phyloP scores from a whole-genome alignment of 2,329 filamentous ascomycete species.

The Endoconidiophora laricicola region DNA sequence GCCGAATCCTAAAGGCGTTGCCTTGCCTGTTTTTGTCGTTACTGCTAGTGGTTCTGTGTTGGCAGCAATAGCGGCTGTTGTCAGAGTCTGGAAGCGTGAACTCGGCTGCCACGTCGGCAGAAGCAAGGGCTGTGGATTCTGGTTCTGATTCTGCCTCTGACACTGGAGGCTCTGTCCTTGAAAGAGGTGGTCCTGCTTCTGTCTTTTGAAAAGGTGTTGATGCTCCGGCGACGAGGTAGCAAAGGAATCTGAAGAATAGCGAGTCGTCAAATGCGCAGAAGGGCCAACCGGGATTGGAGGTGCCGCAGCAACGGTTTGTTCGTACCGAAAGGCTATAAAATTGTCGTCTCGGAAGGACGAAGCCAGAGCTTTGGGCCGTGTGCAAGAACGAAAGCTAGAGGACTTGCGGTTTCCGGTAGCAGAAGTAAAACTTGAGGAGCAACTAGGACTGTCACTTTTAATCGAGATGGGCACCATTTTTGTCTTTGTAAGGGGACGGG shows the following conservation, averaged over 20 bases:
- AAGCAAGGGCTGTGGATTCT: no score
- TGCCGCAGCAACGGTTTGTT: conserved; percentile 40
- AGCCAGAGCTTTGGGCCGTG: conserved; percentile 20
- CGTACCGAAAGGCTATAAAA: conserved; percentile 42
- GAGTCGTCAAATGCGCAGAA: conserved; percentile 15
- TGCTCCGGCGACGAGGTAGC: not conserved
- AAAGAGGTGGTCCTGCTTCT: no score
- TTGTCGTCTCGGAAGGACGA: conserved; percentile 31
- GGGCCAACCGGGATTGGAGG: conserved; percentile 31
- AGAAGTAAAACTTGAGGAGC: not conserved
- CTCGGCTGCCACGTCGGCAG: not conserved
- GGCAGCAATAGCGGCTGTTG: not conserved
- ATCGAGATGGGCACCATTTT: conserved; percentile 18
- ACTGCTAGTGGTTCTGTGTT: not conserved
- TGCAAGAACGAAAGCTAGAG: not conserved
- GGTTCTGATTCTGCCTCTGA: no score
- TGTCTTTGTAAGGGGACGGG: not conserved
- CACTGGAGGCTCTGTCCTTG: no score
- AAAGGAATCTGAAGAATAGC: conserved; percentile 8
- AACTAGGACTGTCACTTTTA: conserved; percentile 23
- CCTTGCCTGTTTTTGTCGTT: no score
- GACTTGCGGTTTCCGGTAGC: conserved; percentile 19
- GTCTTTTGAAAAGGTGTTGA: no score
- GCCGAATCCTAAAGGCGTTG: no score
- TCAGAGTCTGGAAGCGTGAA: not conserved